Conservation (phyloP, 805 yeast species). For the Ogataea minuta region DNA sequence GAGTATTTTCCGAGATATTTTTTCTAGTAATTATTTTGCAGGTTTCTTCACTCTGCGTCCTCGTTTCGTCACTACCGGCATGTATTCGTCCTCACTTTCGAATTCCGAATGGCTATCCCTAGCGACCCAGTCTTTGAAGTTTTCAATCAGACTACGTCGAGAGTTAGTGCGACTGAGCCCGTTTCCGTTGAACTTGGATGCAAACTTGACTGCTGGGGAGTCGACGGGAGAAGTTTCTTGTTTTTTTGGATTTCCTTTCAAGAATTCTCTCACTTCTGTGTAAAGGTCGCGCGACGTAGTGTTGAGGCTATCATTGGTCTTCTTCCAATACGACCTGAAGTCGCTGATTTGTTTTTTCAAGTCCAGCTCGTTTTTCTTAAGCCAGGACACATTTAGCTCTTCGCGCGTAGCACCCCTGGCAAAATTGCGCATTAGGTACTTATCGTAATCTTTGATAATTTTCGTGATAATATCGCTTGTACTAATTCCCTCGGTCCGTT, state of each 20-base stretch:
- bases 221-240: slow-evolving; percentile 13
- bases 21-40: slow-evolving; percentile 4
- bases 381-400: slow-evolving; percentile 95
- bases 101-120: slow-evolving; percentile 28
- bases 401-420: slow-evolving; percentile 97
- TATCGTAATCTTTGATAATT: slow-evolving; percentile 93
- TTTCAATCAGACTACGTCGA: slow-evolving; percentile 31
- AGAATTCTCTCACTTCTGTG: slow-evolving; percentile 76
- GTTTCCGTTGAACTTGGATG: slow-evolving; percentile 60
- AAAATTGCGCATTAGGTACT: slow-evolving; percentile 93
- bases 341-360: slow-evolving; percentile 86
- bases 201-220: slow-evolving; percentile 68
- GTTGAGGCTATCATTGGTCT: slow-evolving; percentile 64
- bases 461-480: slow-evolving; percentile 95
- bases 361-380: slow-evolving; percentile 94
- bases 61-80: slow-evolving; percentile 10
- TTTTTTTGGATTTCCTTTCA: slow-evolving; percentile 37
- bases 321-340: slow-evolving; percentile 82
- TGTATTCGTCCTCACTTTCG: slow-evolving; percentile 21
- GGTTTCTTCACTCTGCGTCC: slow-evolving; percentile 11
- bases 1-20: slow-evolving; percentile 4
- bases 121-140: slow-evolving; percentile 38
- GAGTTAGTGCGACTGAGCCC: slow-evolving; percentile 31
- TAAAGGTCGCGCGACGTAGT: slow-evolving; percentile 79
- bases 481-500: slow-evolving; percentile 94